Evolutionary conservation across 768 basidiomycete species (phyloP), one percentile per base, ranked within the genome.

Genomic region (Calocera viscosa): DNA sequence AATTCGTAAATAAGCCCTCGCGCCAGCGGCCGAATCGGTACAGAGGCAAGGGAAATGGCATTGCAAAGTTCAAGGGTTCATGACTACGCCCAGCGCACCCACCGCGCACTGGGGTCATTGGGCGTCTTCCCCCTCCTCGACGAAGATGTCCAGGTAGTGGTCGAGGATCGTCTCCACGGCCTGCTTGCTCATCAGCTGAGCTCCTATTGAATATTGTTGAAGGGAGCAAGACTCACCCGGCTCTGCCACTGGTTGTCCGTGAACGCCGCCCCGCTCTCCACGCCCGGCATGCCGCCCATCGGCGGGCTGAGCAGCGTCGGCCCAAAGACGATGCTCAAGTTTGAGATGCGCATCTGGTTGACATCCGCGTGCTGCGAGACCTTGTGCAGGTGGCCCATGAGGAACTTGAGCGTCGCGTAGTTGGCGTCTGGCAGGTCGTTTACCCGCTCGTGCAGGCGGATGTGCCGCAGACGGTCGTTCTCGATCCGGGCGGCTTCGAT

Each of bases 341-440:
- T 98, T 71, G 90, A 88, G 69, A 89, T 86, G 2, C 89, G 86
- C 95, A 98, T 97, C 39, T 89, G 86, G 76, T 97, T 98, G 49
- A 86, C 82, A 12, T 82, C 75, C 69, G 92, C 86, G 71, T 86
- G 83, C 71, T 87, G 82, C 49, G 83, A 83, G 67, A 96, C 86
- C 74, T 83, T 86, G 77, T 97, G 83, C 69, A 99, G 79, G 78
- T 99, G 96, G 14, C 91, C 93, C 81, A 99, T 81, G 76, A 98
- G 89, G 76, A 83, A 96, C 75, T 98, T 97, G 64, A 98, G 81
- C 1, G 95, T 95, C 1, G 96, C 91, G 73, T 99, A 99, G 76
- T 98, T 97, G n/a, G 96, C 84, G 77, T 99, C 96, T 14, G 96
- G 95, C 65, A 99, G 82, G 70, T 97, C 95, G 72, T 99, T 99